Base-by-base conservation (phyloP, 2,329 filamentous ascomycete species). In the Rhynchosporium secalis region DNA sequence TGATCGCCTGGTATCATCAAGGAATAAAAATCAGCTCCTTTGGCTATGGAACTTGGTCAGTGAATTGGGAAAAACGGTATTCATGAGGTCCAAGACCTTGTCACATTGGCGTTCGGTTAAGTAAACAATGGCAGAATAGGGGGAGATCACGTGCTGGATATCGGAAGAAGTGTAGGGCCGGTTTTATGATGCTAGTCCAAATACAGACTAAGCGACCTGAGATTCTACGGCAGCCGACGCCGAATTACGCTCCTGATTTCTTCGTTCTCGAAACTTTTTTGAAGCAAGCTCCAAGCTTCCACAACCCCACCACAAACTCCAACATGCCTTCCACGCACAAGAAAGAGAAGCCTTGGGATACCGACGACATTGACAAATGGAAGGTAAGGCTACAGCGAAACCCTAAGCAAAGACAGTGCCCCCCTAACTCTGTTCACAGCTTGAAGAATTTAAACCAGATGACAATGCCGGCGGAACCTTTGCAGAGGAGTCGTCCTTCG, bases 321-420 rank as follows among this genome's bases (percentile, higher is more conserved):
- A 73, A 70, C 47, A 92, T 96, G 92, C 92, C 92, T 66, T 95
- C 91, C 36, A 96, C 89, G 68, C 86, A 96, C 78, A 90, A 96
- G 66, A 89, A 85, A 69, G 91, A 96, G 3, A 96, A 96, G 77
- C 90, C 92, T 60, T 96, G 93, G 93, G 93, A 97, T 73, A 96
- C 93, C 61, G 93, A 96, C 66, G 95, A 97, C 73, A 91, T 98
- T 68, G 94, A 98, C 79, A 96, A 97, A 76, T 98, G 92, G 92
- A 94, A 92, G 81, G 87, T 88, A 65, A 58, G 55, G 2, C 36
- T 47, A 20, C 12, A 60, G 38, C 29, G 9, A 38, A 41, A n/a
- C 36, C 43, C 48, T 26, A 49, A 36, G 28, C 29, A 28, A 13
- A 28, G 20, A 43, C 13, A 57, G 57, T 48, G 33, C 59, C 56